These are phyloP conservation scores for Backusella westeae DNA, from an alignment of 192 early-diverging fungal genomes.

Conservation along the genomic window DNA sequence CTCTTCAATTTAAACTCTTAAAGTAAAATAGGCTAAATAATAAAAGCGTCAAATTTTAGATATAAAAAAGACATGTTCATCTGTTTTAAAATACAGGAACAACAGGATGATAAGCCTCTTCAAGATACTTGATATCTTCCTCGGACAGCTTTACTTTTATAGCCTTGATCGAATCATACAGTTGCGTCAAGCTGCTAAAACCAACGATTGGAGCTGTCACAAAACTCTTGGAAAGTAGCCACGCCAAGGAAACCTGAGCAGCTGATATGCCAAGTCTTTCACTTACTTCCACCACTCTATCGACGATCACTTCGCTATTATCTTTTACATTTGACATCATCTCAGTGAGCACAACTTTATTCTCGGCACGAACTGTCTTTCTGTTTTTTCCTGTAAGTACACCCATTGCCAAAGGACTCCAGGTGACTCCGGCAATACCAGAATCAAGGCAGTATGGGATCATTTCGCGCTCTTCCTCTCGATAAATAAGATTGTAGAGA, in stretches of 20 bases:
- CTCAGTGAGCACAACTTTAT: neutral
- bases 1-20: neutral
- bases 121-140: constrained; percentile 24
- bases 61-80: neutral
- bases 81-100: neutral
- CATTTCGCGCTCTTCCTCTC: constrained; percentile 44
- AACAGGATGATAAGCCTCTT: constrained; percentile 6
- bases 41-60: neutral
- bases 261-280: constrained; percentile 16
- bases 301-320: constrained; percentile 11
- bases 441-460: constrained; percentile 32
- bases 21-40: neutral
- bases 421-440: constrained; percentile 27
- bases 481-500: constrained; percentile 38
- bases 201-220: constrained; percentile 29
- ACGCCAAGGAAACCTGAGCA: constrained; percentile 28
- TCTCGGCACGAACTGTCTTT: constrained; percentile 4
- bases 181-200: constrained; percentile 18
- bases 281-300: constrained; percentile 25
- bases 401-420: constrained; percentile 34
- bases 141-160: constrained; percentile 18
- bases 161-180: constrained; percentile 23
- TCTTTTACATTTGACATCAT: neutral
- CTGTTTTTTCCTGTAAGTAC: constrained; percentile 22
- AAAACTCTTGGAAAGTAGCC: constrained; percentile 19